Percentiles rank a stretch among this genome's conserved stretches.
phyloP scores from a whole-genome alignment of 495 filamentous ascomycete species.

The Annulohypoxylon stygium region DNA sequence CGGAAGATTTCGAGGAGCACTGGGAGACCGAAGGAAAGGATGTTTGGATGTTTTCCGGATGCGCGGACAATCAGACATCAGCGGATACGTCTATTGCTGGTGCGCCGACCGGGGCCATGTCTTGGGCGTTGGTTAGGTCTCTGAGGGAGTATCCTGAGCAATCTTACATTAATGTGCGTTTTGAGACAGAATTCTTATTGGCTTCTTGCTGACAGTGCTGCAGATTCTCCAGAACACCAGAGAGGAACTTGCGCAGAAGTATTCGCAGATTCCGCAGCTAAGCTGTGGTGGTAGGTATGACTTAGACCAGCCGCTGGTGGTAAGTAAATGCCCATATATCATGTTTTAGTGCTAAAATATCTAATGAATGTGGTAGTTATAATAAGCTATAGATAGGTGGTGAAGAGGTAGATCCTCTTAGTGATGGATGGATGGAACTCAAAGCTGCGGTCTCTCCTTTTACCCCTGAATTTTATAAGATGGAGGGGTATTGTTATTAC shows the following conservation, averaged over 20 bases:
- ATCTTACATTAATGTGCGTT: constrained; percentile 65
- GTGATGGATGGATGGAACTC: too few relatives aligned
- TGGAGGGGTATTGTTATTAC: too few relatives aligned
- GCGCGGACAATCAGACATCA: constrained; percentile 70
- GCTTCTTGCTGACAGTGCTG: constrained; percentile 15
- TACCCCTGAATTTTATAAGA: too few relatives aligned
- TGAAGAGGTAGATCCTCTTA: too few relatives aligned
- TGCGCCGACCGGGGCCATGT: constrained; percentile 68
- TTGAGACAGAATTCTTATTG: neutral
- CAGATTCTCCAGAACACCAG: constrained; percentile 65
- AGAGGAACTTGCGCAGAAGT: constrained; percentile 59
- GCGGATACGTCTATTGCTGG: constrained; percentile 70
- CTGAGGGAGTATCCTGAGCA: constrained; percentile 64
- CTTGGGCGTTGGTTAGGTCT: constrained; percentile 68
- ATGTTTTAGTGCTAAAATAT: neutral
- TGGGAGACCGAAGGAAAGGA: constrained; percentile 67
- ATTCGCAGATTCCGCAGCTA: constrained; percentile 68
- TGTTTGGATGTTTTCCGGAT: constrained; percentile 73
- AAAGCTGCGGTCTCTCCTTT: too few relatives aligned
- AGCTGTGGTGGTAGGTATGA: constrained; percentile 62
- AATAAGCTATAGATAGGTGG: too few relatives aligned
- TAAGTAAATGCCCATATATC: constrained; percentile 38
- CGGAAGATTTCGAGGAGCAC: constrained; percentile 65
- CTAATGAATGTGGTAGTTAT: neutral
- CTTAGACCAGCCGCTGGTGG: constrained; percentile 57